Percentiles rank a stretch among this genome's conserved stretches.
phyloP scores from a whole-genome alignment of 768 basidiomycete species.

The Boletus eberwhitei region DNA sequence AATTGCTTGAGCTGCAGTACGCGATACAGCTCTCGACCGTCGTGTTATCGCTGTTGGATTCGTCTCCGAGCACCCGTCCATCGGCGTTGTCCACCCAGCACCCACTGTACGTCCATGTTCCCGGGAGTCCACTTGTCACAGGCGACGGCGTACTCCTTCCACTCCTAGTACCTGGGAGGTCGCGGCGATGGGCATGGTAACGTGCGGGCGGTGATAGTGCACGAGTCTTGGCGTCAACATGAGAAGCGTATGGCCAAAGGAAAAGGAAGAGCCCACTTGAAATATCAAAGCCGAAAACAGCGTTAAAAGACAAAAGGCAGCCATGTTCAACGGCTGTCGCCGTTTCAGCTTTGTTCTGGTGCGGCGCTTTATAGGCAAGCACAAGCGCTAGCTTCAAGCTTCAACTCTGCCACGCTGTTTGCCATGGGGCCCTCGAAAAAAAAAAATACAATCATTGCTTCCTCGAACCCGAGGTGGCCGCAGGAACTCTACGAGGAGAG shows the following conservation, averaged over 20 bases:
- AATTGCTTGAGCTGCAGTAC: slow-evolving; percentile 53
- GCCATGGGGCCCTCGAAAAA: not conserved
- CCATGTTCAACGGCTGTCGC: slow-evolving; percentile 8
- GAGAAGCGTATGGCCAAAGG: not conserved
- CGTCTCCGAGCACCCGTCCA: slow-evolving; percentile 56
- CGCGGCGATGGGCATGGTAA: slow-evolving; percentile 12
- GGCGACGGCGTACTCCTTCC: not conserved
- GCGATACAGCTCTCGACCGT: slow-evolving; percentile 67
- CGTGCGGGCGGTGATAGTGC: slow-evolving; percentile 2
- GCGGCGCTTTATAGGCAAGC: slow-evolving; percentile 11
- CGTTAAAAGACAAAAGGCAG: not conserved
- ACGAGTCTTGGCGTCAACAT: slow-evolving; percentile 5
- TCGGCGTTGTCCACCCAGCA: slow-evolving; percentile 73
- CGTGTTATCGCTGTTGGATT: slow-evolving; percentile 35
- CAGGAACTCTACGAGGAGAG: not conserved
- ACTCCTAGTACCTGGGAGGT: slow-evolving; percentile 36
- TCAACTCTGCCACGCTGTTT: not conserved
- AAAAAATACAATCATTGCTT: not conserved
- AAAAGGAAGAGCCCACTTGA: slow-evolving; percentile 4
- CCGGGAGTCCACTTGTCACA: slow-evolving; percentile 24
- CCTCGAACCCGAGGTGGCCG: not conserved
- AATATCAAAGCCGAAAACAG: slow-evolving; percentile 1
- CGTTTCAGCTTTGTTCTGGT: not conserved
- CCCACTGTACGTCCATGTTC: slow-evolving; percentile 55
- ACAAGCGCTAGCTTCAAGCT: slow-evolving; percentile 8